Conservation (phyloP, 2,329 filamentous ascomycete species). For the Aspergillus sp. region DNA sequence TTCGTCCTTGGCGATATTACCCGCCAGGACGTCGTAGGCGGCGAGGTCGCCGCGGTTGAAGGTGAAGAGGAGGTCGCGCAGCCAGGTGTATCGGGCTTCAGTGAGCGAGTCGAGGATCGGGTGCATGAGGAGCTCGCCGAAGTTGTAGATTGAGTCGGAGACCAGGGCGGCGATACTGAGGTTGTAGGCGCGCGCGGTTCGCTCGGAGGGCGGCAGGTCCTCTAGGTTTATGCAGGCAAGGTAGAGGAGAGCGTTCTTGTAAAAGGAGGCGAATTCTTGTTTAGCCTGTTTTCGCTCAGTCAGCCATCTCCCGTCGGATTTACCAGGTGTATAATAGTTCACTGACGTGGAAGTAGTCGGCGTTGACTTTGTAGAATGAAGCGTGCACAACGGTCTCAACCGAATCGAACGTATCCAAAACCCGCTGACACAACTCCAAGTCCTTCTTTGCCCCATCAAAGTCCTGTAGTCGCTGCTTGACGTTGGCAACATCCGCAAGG, state of each 20-base stretch:
- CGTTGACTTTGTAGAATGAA: constrained; percentile 90
- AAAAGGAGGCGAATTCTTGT: constrained; percentile 90
- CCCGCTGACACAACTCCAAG: constrained; percentile 76
- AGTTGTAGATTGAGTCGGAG: constrained; percentile 96
- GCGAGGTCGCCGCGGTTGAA: constrained; percentile 93
- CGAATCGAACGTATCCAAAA: constrained; percentile 85
- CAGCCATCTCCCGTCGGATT: constrained; percentile 2
- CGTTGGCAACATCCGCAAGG: constrained; percentile 77
- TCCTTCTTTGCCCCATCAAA: constrained; percentile 77
- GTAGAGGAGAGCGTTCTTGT: constrained; percentile 94
- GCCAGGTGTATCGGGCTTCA: constrained; percentile 70
- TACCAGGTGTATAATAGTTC: background rate
- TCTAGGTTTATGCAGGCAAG: constrained; percentile 87
- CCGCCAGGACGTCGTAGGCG: constrained; percentile 74
- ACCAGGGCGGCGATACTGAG: constrained; percentile 86
- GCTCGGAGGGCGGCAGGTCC: constrained; percentile 64
- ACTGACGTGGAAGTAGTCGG: constrained; percentile 78
- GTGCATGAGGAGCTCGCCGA: constrained; percentile 95
- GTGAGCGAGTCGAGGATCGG: constrained; percentile 82
- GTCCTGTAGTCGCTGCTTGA: constrained; percentile 73
- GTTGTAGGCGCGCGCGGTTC: constrained; percentile 78
- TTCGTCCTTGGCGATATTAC: constrained; percentile 70
- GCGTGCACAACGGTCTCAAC: constrained; percentile 95
- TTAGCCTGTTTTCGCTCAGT: constrained; percentile 47
- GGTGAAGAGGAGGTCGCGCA: constrained; percentile 90